phyloP scores from a whole-genome alignment of 2,329 filamentous ascomycete genomes.

The Fusarium acutatum region DNA sequence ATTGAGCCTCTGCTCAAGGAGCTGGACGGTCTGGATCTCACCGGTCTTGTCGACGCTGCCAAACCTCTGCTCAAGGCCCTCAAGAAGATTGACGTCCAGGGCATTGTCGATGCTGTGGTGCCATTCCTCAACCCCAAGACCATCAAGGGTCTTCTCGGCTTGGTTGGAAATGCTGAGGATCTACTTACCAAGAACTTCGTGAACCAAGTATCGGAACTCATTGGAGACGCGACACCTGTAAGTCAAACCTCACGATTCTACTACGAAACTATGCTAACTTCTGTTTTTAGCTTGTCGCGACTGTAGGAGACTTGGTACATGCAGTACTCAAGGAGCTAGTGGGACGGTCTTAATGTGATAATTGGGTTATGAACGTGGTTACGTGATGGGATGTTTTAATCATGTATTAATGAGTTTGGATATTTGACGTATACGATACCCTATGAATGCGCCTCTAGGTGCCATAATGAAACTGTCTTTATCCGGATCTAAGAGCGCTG shows the following conservation, averaged over 20 bases:
- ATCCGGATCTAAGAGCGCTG: not conserved
- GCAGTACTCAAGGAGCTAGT: constrained; percentile 44
- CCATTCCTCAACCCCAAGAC: constrained; percentile 54
- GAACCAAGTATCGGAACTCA: constrained; percentile 53
- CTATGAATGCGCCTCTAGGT: not conserved
- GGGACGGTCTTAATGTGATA: constrained; percentile 22
- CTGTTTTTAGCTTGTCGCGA: constrained; percentile 43
- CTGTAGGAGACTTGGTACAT: constrained; percentile 45
- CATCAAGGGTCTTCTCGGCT: constrained; percentile 45
- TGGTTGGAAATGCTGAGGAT: constrained; percentile 48
- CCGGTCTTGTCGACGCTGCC: constrained; percentile 45
- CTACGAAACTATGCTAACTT: not conserved
- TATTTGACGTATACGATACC: constrained; percentile 3
- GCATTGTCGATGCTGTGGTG: constrained; percentile 47
- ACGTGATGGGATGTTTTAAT: not conserved
- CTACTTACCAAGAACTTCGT: constrained; percentile 52
- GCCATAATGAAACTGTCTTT: not conserved
- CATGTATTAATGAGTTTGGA: constrained; percentile 3
- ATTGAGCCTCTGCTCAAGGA: constrained; percentile 49
- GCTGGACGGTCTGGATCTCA: constrained; percentile 47
- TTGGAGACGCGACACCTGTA: constrained; percentile 42
- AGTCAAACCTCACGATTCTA: not conserved
- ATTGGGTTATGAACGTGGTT: not conserved
- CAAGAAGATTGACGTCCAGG: constrained; percentile 50
- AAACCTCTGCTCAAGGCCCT: constrained; percentile 49